Evolutionary conservation across 2,329 filamentous ascomycete genomes (phyloP), one percentile per base, ranked within the genome.

Genomic region (Xylariaceae sp.): DNA sequence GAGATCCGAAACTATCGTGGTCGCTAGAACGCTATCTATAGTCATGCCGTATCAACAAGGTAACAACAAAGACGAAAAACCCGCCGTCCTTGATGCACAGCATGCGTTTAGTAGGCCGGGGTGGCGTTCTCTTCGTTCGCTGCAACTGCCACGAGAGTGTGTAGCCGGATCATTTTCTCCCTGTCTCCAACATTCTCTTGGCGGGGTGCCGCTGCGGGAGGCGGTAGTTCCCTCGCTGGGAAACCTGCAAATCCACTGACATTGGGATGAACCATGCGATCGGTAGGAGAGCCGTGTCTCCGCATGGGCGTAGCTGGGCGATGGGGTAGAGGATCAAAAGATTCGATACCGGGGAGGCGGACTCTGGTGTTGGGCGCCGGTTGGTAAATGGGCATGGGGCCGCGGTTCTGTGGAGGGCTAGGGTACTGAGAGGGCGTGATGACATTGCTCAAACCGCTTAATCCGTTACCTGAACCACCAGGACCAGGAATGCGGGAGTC

Each of bases 261-360:
- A 64, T 85, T 85, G 2, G 82, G 82, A 58, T 85, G 82, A 3
- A 82, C 75, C 71, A 85, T 83, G 13, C 81, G 78, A 47, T 84
- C 81, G 2, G 94, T 92, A 0, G 91, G 89, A 55, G 89, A 92
- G 1, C 84, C 79, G 56, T 82, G 81, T 51, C 87, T 84, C 53
- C 84, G 81, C 1, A 84, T 82, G 6, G 87, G 85, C 0, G 88
- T 84, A 10, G 79, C 72, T 0, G 85, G 82, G 17, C 82, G 82
- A 59, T 83, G 82, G 30, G 85, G 88, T 23, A 89, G 78, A 58
- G 90, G 87, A 69, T 93, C 91, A 67, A 97, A 96, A 13, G 90
- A 95, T 72, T 96, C 91, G 65, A 97, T 97, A 11, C 92, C 92
- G 0, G 92, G 92, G 11, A 97, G 80, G 45, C 90, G 85, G 11